Evolutionary conservation across 257 asterid genomes (phyloP).

Genomic region (Solanum chilense): DNA sequence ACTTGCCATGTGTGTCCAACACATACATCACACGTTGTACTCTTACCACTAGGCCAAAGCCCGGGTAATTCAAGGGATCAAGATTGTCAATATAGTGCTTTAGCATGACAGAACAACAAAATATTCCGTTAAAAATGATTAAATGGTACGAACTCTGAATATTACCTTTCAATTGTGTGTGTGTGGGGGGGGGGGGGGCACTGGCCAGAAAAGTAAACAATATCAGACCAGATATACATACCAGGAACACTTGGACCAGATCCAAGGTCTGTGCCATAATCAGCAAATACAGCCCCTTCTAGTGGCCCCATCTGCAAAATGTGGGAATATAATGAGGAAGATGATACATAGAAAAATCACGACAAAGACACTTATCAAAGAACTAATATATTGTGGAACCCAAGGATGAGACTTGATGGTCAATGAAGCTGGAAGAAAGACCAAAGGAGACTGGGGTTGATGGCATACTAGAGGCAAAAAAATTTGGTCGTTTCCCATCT

Average conservation of each 20-base stretch:
- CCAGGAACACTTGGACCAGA: slow-evolving; percentile 85
- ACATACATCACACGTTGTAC: not conserved
- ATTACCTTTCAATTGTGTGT: not conserved
- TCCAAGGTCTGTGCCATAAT: slow-evolving; percentile 95
- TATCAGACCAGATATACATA: slow-evolving; percentile 2
- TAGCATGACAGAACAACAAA: not conserved
- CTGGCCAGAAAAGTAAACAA: not conserved
- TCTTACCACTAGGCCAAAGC: not conserved
- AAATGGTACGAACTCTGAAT: not conserved
- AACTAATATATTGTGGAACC: not conserved
- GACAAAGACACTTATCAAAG: not conserved
- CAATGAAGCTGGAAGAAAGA: not conserved
- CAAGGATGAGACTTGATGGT: not conserved
- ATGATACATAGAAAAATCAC: not conserved
- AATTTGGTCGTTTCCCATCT: not conserved
- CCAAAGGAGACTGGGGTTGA: not conserved
- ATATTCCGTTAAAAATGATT: not conserved
- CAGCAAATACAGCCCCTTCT: slow-evolving; percentile 84
- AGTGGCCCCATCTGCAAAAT: slow-evolving; percentile 66
- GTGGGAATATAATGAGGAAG: not conserved
- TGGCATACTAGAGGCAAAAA: not conserved
- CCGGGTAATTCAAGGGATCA: not conserved
- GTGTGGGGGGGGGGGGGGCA: not conserved
- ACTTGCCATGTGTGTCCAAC: not conserved
- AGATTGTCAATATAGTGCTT: not conserved